Evolutionary conservation across 148 eudicot genomes (phyloP).

Genomic region (Camellia granthamiana): DNA sequence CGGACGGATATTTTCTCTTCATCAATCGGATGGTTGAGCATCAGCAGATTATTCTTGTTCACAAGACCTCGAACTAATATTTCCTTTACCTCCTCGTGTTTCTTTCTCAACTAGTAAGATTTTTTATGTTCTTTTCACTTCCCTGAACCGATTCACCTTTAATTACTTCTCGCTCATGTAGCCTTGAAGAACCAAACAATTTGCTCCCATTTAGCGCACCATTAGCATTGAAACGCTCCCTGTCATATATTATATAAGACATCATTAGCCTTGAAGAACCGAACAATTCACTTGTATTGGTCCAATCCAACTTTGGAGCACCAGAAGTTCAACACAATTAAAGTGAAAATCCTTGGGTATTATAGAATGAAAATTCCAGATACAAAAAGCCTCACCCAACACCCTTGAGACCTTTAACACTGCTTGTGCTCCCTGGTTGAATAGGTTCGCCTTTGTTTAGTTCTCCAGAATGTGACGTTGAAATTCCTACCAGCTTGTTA

Average conservation of each 20-base stretch:
- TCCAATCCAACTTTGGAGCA: neutral
- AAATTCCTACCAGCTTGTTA: conserved; percentile 23
- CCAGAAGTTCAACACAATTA: neutral
- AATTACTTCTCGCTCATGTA: conserved; percentile 23
- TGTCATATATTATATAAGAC: conserved; percentile 11
- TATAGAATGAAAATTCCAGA: neutral
- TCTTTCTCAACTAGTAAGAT: conserved; percentile 54
- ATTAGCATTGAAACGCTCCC: conserved; percentile 18
- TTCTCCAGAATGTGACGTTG: conserved; percentile 33
- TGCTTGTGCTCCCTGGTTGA: conserved; percentile 27
- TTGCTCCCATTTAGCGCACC: conserved; percentile 27
- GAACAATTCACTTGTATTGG: neutral
- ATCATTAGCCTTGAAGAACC: neutral
- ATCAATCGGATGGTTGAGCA: conserved; percentile 71
- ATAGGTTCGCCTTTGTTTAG: conserved; percentile 21
- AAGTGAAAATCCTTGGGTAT: neutral
- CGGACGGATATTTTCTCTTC: conserved; percentile 78
- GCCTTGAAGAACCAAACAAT: conserved; percentile 20
- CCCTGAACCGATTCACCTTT: conserved; percentile 22
- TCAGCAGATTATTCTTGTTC: conserved; percentile 76
- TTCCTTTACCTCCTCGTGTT: conserved; percentile 95
- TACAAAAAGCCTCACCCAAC: conserved; percentile 27
- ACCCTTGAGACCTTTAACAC: conserved; percentile 20
- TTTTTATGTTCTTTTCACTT: conserved; percentile 34
- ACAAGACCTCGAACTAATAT: conserved; percentile 69